Conservation (phyloP, 169 alveolate species). For the Plasmodium malariae region DNA sequence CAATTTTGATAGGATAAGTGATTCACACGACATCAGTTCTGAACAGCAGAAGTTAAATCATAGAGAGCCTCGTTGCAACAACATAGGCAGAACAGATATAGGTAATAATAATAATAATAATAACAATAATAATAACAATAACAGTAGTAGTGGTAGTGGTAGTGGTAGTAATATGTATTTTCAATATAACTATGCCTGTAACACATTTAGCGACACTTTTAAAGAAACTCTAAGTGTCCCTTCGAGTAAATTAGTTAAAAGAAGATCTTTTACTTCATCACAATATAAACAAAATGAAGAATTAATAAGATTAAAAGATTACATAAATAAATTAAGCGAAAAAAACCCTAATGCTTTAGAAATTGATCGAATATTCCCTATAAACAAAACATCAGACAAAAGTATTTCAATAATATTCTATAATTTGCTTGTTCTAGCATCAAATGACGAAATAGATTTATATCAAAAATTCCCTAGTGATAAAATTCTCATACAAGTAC, state of each 20-base stretch:
- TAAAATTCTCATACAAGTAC: constrained; percentile 49
- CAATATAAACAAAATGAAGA: constrained; percentile 55
- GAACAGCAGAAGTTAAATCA: constrained; percentile 23
- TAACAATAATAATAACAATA: not conserved
- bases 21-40: not conserved
- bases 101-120: not conserved
- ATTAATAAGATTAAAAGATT: constrained; percentile 55
- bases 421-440: constrained; percentile 63
- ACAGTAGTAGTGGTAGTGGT: not conserved
- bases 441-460: constrained; percentile 68
- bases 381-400: constrained; percentile 33
- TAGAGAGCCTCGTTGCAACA: not conserved
- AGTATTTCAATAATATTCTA: constrained; percentile 47
- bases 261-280: constrained; percentile 56
- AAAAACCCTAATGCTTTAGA: constrained; percentile 18
- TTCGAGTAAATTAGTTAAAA: constrained; percentile 55
- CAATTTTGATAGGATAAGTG: constrained; percentile 54
- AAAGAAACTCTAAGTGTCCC: constrained; percentile 72
- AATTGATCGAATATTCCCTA: constrained; percentile 54
- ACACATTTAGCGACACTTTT: constrained; percentile 50
- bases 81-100: not conserved
- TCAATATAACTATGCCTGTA: not conserved
- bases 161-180: not conserved
- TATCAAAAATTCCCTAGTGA: constrained; percentile 50
- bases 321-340: constrained; percentile 41